phyloP scores from a whole-genome alignment of 768 basidiomycete species.

The Auricularia auricula-judae region DNA sequence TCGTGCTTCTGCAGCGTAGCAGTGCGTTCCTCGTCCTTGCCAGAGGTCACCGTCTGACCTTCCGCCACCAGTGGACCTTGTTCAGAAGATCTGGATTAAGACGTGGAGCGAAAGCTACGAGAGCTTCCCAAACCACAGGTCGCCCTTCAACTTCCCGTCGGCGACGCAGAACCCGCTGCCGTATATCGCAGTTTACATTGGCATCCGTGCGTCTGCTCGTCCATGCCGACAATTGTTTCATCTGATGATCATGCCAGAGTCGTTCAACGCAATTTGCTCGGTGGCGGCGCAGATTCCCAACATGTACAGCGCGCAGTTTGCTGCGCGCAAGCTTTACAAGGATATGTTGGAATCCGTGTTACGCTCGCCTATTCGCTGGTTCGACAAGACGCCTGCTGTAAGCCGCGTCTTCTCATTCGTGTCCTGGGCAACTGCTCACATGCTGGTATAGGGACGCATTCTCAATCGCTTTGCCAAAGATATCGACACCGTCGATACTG shows the following conservation, averaged over 20 bases:
- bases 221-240: background rate
- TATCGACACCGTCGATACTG: constrained; percentile 18
- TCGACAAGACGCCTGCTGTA: constrained; percentile 19
- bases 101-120: constrained; percentile 1
- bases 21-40: background rate
- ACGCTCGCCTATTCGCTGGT: constrained; percentile 16
- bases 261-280: background rate
- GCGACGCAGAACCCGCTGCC: background rate
- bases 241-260: background rate
- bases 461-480: constrained; percentile 10
- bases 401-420: background rate
- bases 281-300: background rate
- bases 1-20: background rate
- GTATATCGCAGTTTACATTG: background rate
- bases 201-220: constrained; percentile 1
- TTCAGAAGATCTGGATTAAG: background rate
- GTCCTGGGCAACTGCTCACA: background rate
- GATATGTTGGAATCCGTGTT: constrained; percentile 11
- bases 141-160: background rate
- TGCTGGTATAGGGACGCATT: background rate
- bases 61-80: background rate
- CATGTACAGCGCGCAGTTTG: constrained; percentile 9
- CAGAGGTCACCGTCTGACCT: background rate
- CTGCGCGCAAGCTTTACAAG: constrained; percentile 14
- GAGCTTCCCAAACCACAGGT: background rate